Conservation (phyloP, 2,329 filamentous ascomycete genomes). For the Akanthomyces uredinophilus region DNA sequence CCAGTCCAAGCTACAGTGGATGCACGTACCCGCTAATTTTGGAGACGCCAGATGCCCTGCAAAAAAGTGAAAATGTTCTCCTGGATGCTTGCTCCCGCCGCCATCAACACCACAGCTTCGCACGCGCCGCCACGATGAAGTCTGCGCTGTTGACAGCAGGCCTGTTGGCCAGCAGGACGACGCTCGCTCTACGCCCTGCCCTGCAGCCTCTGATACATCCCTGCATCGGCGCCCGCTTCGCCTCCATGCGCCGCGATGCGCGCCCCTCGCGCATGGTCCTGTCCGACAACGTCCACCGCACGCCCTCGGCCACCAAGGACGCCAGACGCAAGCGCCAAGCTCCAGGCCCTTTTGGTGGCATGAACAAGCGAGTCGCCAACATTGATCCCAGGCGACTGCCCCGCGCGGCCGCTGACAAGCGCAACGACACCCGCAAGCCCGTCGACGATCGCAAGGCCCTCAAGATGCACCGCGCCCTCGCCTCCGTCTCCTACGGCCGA, state of each 20-base stretch:
- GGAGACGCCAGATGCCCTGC: neutral
- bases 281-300: slow-evolving; percentile 46
- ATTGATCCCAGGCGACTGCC: slow-evolving; percentile 24
- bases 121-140: slow-evolving; percentile 6
- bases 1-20: neutral
- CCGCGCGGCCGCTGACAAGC: slow-evolving; percentile 18
- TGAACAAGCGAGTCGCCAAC: slow-evolving; percentile 50
- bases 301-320: slow-evolving; percentile 30
- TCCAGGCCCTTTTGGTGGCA: slow-evolving; percentile 49
- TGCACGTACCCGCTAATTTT: slow-evolving; percentile 12
- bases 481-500: slow-evolving; percentile 70
- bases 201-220: neutral
- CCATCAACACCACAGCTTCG: neutral
- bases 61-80: slow-evolving; percentile 12
- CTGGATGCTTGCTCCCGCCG: neutral
- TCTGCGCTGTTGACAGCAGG: neutral
- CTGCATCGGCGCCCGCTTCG: neutral
- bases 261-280: slow-evolving; percentile 50
- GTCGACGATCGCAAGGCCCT: slow-evolving; percentile 62
- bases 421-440: slow-evolving; percentile 29
- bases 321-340: slow-evolving; percentile 32
- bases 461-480: slow-evolving; percentile 84
- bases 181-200: neutral
- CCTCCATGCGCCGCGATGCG: slow-evolving; percentile 3
- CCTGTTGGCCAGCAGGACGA: neutral